Conservation (phyloP, 208 protist species). For the Histomonas meleagridis region DNA sequence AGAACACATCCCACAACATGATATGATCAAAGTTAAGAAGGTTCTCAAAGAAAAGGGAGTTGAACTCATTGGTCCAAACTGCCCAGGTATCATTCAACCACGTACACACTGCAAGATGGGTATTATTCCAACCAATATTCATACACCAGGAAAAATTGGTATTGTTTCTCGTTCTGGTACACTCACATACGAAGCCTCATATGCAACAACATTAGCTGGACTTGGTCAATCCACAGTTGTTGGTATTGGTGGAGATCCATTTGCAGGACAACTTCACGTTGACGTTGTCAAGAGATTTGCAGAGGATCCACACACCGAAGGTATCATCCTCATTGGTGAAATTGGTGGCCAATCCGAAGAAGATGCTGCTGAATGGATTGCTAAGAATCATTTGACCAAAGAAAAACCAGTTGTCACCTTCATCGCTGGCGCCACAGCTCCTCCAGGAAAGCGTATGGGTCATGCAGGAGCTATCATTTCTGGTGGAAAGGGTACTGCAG, state of each 20-base stretch:
- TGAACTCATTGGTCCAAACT: slow-evolving; percentile 91
- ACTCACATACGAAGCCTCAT: slow-evolving; percentile 97
- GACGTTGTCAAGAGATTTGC: slow-evolving; percentile 86
- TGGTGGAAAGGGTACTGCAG: slow-evolving; percentile 79
- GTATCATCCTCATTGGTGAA: slow-evolving; percentile 72
- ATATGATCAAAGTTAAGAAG: slow-evolving; percentile 59
- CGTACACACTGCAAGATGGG: slow-evolving; percentile 93
- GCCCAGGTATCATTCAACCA: slow-evolving; percentile 73
- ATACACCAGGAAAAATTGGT: slow-evolving; percentile 87
- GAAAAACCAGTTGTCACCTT: slow-evolving; percentile 71
- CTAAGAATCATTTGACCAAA: slow-evolving; percentile 58
- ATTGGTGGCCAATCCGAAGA: slow-evolving; percentile 93
- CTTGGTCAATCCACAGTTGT: slow-evolving; percentile 64
- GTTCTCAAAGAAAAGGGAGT: slow-evolving; percentile 7
- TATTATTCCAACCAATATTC: slow-evolving; percentile 98
- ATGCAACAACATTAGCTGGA: slow-evolving; percentile 80
- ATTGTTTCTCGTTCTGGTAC: slow-evolving; percentile 94
- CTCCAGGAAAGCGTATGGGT: slow-evolving; percentile 75
- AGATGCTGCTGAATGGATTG: slow-evolving; percentile 85
- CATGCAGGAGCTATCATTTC: slow-evolving; percentile 92
- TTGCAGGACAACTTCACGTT: slow-evolving; percentile 97
- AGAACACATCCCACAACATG: slow-evolving; percentile 92
- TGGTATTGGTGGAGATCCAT: slow-evolving; percentile 73
- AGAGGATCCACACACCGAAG: slow-evolving; percentile 86
- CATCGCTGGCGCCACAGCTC: slow-evolving; percentile 90